Evolutionary conservation across 768 basidiomycete genomes (phyloP).

Genomic region (Mrakia blollopis): DNA sequence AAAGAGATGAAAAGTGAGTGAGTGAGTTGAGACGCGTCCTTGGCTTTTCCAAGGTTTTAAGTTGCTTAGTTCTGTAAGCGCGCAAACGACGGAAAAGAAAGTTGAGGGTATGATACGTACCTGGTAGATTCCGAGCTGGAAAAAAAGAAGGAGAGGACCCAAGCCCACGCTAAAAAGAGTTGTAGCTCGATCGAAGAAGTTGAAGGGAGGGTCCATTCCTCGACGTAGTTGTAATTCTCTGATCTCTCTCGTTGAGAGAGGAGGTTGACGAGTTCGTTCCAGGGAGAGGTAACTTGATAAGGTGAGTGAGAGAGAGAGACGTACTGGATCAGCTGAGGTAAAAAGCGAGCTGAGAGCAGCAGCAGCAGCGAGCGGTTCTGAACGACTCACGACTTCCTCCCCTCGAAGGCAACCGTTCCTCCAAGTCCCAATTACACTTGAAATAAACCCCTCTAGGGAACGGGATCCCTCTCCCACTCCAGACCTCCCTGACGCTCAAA

Average conservation of each 20-base stretch:
- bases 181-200: not conserved
- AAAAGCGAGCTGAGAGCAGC: not conserved
- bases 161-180: not conserved
- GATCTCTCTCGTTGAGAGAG: not conserved
- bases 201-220: not conserved
- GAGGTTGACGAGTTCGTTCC: not conserved
- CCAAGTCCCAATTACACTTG: not conserved
- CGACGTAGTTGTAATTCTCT: not conserved
- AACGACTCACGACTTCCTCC: not conserved
- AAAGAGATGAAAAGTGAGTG: too few species aligned
- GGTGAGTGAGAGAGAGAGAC: too few species aligned
- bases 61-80: too few species aligned
- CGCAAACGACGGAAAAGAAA: not conserved
- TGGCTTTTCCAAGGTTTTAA: not conserved
- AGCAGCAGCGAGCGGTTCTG: too few species aligned
- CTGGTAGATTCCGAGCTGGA: not conserved
- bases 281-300: not conserved
- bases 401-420: not conserved
- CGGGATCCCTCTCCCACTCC: not conserved
- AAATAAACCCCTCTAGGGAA: not conserved
- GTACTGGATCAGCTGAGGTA: not conserved
- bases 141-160: not conserved
- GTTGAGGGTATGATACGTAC: not conserved
- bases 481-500: not conserved
- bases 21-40: not conserved